Evolutionary conservation across 1,139 yeast genomes (phyloP), one percentile per base, ranked within the genome.

Genomic region (Hyphopichia burtonii): DNA sequence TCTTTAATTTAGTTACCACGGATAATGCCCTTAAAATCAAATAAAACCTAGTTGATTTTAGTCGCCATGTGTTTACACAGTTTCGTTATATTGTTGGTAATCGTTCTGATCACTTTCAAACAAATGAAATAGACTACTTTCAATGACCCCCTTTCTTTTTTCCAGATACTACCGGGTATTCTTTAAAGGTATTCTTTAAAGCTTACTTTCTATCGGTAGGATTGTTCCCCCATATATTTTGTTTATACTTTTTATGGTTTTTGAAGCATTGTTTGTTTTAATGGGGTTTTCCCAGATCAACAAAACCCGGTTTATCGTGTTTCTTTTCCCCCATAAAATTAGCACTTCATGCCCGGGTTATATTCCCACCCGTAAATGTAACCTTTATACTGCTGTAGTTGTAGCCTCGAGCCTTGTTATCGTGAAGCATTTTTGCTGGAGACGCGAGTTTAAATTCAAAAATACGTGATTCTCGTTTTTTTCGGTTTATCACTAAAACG

Each of bases 291-390:
- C 76, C 78, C 65, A 72, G 59, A 73, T 44, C 45, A 61, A 68
- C 51, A 37, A 5, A 49, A 6, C 74, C 78, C 74, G 78, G 77
- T 65, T 72, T 71, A 62, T 72, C 78, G 78, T 72, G 71, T 65
- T 55, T 57, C 58, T 31, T 31, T 56, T 53, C 71, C 68, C 54
- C 65, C 49, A 63, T 72, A 71, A 74, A 55, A 57, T 60, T 53
- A 57, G 65, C 69, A 71, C 78, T 73, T 73, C 78, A 73, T 73
- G 78, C 78, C 77, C 78, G 76, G 78, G 71, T 61, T 51, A 72
- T 63, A 72, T 63, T 45, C 23, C 8, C n/a, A n/a, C n/a, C n/a
- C n/a, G n/a, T n/a, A n/a, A n/a, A n/a, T n/a, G n/a, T n/a, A n/a
- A n/a, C n/a, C n/a, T n/a, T n/a, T n/a, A n/a, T n/a, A n/a, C n/a